Percentiles rank a stretch among this genome's conserved stretches.
phyloP scores from a whole-genome alignment of 2,329 filamentous ascomycete species.

The Fusarium pininemorale region DNA sequence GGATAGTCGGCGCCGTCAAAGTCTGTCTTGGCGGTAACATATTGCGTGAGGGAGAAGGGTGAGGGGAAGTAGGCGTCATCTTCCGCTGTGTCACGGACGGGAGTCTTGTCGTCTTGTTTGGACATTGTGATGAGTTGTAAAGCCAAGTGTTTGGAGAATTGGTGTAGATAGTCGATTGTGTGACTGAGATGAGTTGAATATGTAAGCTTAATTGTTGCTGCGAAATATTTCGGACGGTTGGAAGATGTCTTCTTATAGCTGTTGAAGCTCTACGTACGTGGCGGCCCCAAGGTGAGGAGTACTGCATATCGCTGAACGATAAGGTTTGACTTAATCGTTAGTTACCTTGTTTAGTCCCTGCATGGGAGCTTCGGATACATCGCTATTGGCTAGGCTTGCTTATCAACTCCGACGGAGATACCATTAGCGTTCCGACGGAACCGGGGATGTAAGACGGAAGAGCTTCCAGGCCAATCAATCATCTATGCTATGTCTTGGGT shows the following conservation, averaged over 20 bases:
- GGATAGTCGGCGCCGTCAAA: slow-evolving; percentile 8
- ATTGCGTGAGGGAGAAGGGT: not conserved
- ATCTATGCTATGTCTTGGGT: accelerated
- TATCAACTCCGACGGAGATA: not conserved
- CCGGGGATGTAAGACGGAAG: not conserved
- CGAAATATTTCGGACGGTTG: not conserved
- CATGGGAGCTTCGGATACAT: accelerated
- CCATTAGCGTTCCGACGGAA: not conserved
- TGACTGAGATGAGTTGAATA: accelerated
- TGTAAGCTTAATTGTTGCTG: accelerated
- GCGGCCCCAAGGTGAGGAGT: not conserved
- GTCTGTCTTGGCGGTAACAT: not conserved
- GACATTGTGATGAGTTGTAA: not conserved
- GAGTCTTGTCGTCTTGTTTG: not conserved
- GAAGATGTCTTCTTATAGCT: not conserved
- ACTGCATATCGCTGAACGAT: no score
- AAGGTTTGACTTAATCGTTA: not conserved
- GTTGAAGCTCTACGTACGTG: not conserved
- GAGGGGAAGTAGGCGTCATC: slow-evolving; percentile 11
- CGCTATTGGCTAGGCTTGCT: not conserved
- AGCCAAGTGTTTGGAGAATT: accelerated
- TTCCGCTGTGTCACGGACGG: not conserved
- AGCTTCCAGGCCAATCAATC: not conserved
- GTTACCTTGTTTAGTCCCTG: not conserved
- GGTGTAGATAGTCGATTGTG: accelerated